A percentile compares a stretch with the other conserved stretches of the same genome.
Conservation (phyloP, 2,329 filamentous ascomycete species). For the Botrytis porri region DNA sequence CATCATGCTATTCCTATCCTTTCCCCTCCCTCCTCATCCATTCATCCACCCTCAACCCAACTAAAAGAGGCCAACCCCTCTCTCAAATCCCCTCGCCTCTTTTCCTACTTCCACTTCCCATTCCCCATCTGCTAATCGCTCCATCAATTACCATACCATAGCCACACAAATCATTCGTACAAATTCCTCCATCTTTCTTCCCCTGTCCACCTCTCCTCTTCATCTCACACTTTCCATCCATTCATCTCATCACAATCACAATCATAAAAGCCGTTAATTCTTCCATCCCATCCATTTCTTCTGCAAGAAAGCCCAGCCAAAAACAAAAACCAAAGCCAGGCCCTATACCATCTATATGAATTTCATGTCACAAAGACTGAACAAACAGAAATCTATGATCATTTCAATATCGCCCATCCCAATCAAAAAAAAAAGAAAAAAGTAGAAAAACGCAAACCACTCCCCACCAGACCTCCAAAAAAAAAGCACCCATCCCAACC, state of each 20-base stretch:
- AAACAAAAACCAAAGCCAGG: background rate
- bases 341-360: constrained; percentile 19
- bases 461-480: background rate
- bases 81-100: background rate
- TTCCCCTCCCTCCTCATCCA: too few relatives aligned
- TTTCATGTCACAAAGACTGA: background rate
- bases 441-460: background rate
- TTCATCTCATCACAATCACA: background rate
- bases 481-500: background rate
- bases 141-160: background rate
- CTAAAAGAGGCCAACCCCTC: too few relatives aligned
- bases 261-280: constrained; percentile 16
- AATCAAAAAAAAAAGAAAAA: background rate
- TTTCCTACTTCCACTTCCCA: background rate
- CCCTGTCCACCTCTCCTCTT: background rate
- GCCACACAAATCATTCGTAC: background rate
- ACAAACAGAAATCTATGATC: constrained; percentile 12
- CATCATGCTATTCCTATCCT: too few relatives aligned
- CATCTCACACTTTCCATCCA: background rate
- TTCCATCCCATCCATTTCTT: constrained; percentile 11
- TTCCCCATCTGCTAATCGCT: background rate
- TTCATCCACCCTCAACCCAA: too few relatives aligned
- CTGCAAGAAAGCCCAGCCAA: constrained; percentile 9
- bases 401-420: constrained; percentile 12
- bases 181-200: background rate